Percentiles rank a stretch among this genome's conserved stretches.
Evolutionary conservation across 1,284 basidiomycete species (phyloP).

Genomic region (Leccinum subrobustum): DNA sequence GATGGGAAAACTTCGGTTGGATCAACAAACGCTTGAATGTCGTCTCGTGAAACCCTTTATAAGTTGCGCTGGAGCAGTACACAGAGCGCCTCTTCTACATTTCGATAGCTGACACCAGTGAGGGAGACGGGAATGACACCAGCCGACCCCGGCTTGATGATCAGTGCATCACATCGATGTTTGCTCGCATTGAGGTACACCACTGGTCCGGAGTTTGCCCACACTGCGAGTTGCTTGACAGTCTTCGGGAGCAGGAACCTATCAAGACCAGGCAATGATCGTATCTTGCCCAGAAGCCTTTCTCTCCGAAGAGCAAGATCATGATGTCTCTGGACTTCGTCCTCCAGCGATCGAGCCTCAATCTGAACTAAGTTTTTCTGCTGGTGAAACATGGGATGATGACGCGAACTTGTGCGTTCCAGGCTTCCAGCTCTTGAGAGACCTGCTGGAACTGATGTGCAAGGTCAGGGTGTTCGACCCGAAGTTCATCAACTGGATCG

Average conservation of each 20-base stretch:
- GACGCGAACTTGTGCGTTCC: background rate
- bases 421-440: background rate
- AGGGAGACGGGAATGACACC: background rate
- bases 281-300: background rate
- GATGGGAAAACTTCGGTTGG: background rate
- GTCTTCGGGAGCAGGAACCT: background rate
- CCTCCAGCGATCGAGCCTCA: background rate
- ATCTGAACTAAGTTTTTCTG: background rate
- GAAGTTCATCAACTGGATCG: background rate
- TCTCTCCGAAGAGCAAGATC: background rate
- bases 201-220: background rate
- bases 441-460: background rate
- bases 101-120: background rate
- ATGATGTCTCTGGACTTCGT: background rate
- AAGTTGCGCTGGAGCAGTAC: background rate
- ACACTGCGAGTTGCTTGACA: background rate
- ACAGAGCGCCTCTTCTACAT: background rate
- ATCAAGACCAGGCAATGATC: background rate
- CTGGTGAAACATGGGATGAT: background rate
- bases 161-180: background rate
- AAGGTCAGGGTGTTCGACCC: background rate
- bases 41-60: background rate
- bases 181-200: background rate
- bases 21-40: background rate
- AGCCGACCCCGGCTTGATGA: background rate